Evolutionary conservation across 768 basidiomycete species (phyloP), one percentile per base, ranked within the genome.

Genomic region (Tylopilus intermedius): DNA sequence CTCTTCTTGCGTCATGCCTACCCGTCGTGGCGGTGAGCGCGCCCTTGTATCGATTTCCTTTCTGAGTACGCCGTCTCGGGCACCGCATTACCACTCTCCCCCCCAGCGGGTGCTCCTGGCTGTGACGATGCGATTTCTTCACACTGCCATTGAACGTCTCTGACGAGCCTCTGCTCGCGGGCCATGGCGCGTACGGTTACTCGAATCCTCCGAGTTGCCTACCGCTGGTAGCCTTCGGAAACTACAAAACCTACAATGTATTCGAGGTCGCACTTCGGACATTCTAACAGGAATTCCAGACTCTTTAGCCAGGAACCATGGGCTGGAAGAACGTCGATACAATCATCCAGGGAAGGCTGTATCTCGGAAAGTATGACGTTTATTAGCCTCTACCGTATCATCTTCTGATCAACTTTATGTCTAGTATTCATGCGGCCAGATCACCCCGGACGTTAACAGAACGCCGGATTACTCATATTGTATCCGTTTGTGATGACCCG

Each of bases 381-480:
- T 47, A 53, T 56, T 62, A 59, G 59, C 55, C 46, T 47, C 39
- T 61, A 58, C 45, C 51, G 52, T 62, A 57, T 56, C 57, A 41
- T 50, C 46, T 67, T 64, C 87, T 88, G 65, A 77, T 86, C 57
- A 70, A 74, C 47, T 46, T 41, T 55, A 40, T 56, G 51, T 50
- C 63, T 63, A 89, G 88, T 63, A 75, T 88, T 61, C 74, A 78
- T 60, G 84, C 87, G 47, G 87, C 88, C 29, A 77, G 77, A 58
- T 86, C 87, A 33, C 79, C 86, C 24, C 79, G 86, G 64, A 79
- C 83, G 50, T 74, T 89, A 68, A 76, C 80, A 46, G 86, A 89
- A 67, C 82, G 83, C 59, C 80, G 80, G 54, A 85, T 91, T 55
- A 88, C 86, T 5, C 89, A 91, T 69, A 82, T 90, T 47, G 67